A percentile compares a stretch with the other conserved stretches of the same genome.
These are phyloP conservation scores for Arxiozyma slooffiae DNA, from an alignment of 1,139 yeast genomes.

Conservation along the genomic window DNA sequence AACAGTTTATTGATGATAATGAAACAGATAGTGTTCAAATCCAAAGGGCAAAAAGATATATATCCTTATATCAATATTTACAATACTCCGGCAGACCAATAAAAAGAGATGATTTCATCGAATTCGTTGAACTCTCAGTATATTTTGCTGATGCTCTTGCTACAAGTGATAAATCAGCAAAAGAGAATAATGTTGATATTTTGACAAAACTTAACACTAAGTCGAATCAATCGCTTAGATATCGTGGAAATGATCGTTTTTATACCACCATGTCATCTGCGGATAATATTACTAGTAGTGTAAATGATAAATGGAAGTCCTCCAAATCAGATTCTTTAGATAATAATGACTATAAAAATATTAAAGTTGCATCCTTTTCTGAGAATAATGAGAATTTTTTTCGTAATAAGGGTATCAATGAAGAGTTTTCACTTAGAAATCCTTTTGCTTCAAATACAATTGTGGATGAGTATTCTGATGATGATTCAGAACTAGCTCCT, in stretches of 20 bases:
- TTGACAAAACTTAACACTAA: constrained; percentile 1
- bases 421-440: neutral
- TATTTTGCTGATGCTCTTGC: constrained; percentile 17
- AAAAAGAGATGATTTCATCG: constrained; percentile 48
- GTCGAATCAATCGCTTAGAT: neutral
- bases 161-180: constrained; percentile 3
- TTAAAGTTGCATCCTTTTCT: neutral
- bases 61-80: constrained; percentile 56
- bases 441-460: neutral
- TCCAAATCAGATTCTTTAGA: neutral
- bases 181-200: neutral
- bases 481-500: constrained; percentile 6
- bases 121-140: constrained; percentile 43
- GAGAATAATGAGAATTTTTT: neutral
- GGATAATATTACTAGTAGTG: neutral
- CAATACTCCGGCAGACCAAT: constrained; percentile 60
- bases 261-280: neutral
- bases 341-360: neutral
- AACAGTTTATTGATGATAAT: constrained; percentile 16
- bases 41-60: constrained; percentile 33
- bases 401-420: neutral
- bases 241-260: neutral
- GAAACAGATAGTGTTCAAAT: constrained; percentile 9
- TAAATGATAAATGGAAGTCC: neutral
- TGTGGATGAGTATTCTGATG: neutral